A percentile compares a stretch with the other conserved stretches of the same genome.
phyloP scores from a whole-genome alignment of 2,329 filamentous ascomycete genomes.

The Lojkania enalia region DNA sequence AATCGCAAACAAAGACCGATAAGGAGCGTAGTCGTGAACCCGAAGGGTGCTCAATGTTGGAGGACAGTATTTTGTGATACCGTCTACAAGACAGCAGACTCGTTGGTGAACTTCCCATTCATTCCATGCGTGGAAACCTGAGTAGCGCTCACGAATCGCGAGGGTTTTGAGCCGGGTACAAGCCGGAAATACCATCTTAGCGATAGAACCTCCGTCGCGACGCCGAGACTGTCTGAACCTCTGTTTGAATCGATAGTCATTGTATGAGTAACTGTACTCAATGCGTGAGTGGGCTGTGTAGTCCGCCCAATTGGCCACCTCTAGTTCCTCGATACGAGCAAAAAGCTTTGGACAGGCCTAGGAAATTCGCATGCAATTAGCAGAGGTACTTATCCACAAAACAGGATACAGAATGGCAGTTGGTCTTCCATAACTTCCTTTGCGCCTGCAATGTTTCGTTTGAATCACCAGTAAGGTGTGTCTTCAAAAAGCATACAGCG shows the following conservation, averaged over 20 bases:
- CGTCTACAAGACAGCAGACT: slow-evolving; percentile 41
- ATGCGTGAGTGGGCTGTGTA: slow-evolving; percentile 42
- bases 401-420: no score
- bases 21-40: slow-evolving; percentile 41
- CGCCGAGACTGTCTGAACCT: slow-evolving; percentile 40
- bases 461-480: no score
- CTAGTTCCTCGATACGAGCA: slow-evolving; percentile 35
- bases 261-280: slow-evolving; percentile 43
- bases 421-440: no score
- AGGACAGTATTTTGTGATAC: slow-evolving; percentile 35
- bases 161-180: slow-evolving; percentile 38
- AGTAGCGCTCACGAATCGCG: slow-evolving; percentile 38
- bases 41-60: slow-evolving; percentile 36
- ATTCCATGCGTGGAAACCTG: slow-evolving; percentile 42
- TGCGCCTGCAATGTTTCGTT: no score
- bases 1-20: slow-evolving; percentile 39
- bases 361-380: no score
- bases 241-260: slow-evolving; percentile 42
- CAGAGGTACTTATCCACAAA: no score
- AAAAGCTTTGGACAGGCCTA: slow-evolving; percentile 37
- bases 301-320: slow-evolving; percentile 44
- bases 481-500: no score
- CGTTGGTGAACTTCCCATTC: slow-evolving; percentile 45
- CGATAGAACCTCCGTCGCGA: slow-evolving; percentile 38
- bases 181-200: slow-evolving; percentile 36